Evolutionary conservation across 345 rosid species (phyloP), one percentile per base, ranked within the genome.

Genomic region (Camelina hispida): DNA sequence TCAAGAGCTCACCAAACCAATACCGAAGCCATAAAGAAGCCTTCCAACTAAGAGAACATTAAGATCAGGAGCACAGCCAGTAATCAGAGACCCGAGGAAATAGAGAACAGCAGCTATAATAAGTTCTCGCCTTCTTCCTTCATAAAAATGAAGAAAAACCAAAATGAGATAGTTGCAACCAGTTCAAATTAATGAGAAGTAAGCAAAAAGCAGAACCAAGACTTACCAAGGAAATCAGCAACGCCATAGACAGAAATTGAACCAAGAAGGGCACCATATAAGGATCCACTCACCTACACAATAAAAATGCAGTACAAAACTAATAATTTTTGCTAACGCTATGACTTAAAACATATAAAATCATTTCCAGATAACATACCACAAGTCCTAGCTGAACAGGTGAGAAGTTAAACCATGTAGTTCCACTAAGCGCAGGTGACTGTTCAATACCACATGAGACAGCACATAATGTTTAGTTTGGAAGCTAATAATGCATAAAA

Each of bases 211-310:
- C 22, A 3, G 65, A 54, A 67, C 58, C 38, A 66, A 80, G 68
- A 54, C 46, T 78, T 85, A 85, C 98, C 98, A 20, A 91, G 91
- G 80, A 91, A 91, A 80, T 94, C 98, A 34, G 97, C 86, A 80
- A 88, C 78, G 22, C 96, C 95, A 77, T 90, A 94, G 74, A 84
- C 96, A 57, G 90, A 86, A 75, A 88, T 70, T 64, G 97, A 94
- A 52, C 98, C 95, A 74, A 90, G 78, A 79, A 94, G 96, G 43
- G 98, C 97, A 76, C 98, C 98, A 76, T 94, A 94, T 16, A 94
- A 93, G 42, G 98, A 91, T 62, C 97, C 96, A 60, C 98, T 94
- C 65, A 94, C 98, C 97, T 94, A 83, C 75, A 86, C 44, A 68
- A 62, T 14, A 61, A 63, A 22, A 48, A 70, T 23, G n/a, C 59